Base-by-base conservation (phyloP, 371 early-diverging fungal species). In the Mucor piriformis region DNA sequence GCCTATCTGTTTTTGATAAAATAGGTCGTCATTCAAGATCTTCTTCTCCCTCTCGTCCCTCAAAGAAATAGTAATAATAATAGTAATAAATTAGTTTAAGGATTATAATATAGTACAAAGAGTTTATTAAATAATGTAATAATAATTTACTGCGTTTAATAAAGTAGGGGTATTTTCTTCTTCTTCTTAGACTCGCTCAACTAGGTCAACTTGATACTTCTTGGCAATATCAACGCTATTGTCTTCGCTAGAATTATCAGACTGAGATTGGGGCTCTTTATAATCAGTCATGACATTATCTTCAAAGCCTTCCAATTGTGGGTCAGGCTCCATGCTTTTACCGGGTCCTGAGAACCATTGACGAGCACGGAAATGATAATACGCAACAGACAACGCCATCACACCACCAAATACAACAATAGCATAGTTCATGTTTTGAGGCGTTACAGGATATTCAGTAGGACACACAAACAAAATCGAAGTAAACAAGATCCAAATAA, bases 381-480 rank as follows among this genome's bases (percentile, higher is more conserved):
- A 84, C 1, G 61, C 10, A 20, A 77, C 67, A 37, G 65, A 63
- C 13, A 58, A 51, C 18, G 65, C 58, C 18, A 74, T 56, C 20
- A 74, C 70, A 59, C 68, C 66, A 3, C 62, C 61, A 21, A 77
- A 64, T 3, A 69, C 66, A 12, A 67, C 74, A 29, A 62, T 62
- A 13, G 76, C 73, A 55, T 76, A 79, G 37, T 79, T 79, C 76
- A 76, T 76, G 34, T 79, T 79, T 21, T 64, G 52, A n/a, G 80
- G 70, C 3, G 74, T 78, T 18, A 90, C 84, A 13, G 88, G 90
- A 37, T 62, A 53, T 33, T 77, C 52, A 1, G 79, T 75, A n/a
- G 88, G 88, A 27, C 87, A 81, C 3, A 87, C 53, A 55, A 88
- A 88, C 32, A 88, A 66, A 23, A 74, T 71, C 1, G 87, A 82